These are phyloP conservation scores for Salvia splendens DNA, from an alignment of 257 asterid genomes.

Conservation along the genomic window DNA sequence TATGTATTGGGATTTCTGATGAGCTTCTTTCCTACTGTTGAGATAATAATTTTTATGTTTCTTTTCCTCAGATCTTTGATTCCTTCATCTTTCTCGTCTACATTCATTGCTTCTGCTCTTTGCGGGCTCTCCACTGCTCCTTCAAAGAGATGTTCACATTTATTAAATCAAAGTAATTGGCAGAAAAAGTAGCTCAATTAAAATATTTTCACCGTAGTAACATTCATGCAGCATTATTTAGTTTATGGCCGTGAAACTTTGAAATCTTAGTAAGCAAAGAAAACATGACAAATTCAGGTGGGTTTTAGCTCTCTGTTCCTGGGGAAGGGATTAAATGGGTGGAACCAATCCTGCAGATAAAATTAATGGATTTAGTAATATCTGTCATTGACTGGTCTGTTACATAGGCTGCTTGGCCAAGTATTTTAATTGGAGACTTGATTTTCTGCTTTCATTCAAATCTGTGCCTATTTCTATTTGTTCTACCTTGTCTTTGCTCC, in stretches of 20 bases:
- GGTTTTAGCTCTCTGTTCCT: too few species aligned
- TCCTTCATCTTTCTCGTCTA: conserved; percentile 40
- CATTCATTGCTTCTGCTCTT: conserved; percentile 40
- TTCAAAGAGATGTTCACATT: conserved; percentile 26
- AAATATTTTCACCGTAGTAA: conserved; percentile 2
- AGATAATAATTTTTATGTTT: conserved; percentile 40
- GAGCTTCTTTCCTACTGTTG: conserved; percentile 65
- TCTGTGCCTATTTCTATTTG: conserved; percentile 3
- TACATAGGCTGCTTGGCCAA: too few species aligned
- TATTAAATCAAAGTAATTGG: conserved; percentile 17
- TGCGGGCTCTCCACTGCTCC: conserved; percentile 51
- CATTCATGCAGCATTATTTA: conserved; percentile 17
- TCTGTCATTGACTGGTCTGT: too few species aligned
- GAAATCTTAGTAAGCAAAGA: too few species aligned
- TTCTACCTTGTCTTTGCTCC: background rate
- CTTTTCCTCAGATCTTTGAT: conserved; percentile 37
- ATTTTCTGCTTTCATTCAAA: conserved; percentile 9
- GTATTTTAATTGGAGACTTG: background rate
- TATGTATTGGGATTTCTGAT: conserved; percentile 75
- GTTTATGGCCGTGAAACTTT: conserved; percentile 17
- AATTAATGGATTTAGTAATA: too few species aligned
- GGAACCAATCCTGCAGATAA: too few species aligned
- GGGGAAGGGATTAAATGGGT: too few species aligned
- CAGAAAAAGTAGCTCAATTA: background rate
- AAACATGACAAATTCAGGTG: too few species aligned